Evolutionary conservation across 768 basidiomycete genomes (phyloP), one percentile per base, ranked within the genome.

Genomic region (Suillus brevipes): DNA sequence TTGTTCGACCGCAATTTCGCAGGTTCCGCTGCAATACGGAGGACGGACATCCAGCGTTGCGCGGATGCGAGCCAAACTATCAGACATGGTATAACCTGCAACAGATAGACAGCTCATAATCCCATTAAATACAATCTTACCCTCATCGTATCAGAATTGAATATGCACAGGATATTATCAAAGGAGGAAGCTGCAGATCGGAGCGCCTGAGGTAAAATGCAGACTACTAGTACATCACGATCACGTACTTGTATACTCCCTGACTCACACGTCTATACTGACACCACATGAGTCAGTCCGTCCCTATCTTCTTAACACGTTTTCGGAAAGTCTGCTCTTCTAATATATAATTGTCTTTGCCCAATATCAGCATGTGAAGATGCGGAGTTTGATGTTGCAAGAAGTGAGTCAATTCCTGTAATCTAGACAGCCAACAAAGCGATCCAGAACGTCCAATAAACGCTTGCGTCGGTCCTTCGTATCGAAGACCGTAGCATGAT

Each of bases 401-500:
- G 36, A 63, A 38, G 16, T 61, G 57, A 23, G 53, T 63, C 53
- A 63, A 34, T 63, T 63, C 40, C 40, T 64, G 10, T 37, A 34
- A 36, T 64, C 62, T 36, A 28, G 31, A 18, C 37, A 3, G 3
- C 57, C 23, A 8, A 79, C 65, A 36, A 83, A 81, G 63, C 73
- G 64, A 25, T 64, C 53, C 55, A 83, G 43, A 36, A 79, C 73
- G 10, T 66, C 63, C 16, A 80, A 64, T 66, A 83, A 45, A 23
- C 73, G 70, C 40, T 65, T 55, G 53, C 82, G 62, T 36, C 66
- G 63, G 43, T 64, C n/a, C 43, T 49, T 61, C 28, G 68, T 67
- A 61, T 83, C 73, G 34, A 83, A 79, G 2, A 84, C 72, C 67
- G 75, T 75, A 63, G 81, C 73, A 45, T 84, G 82, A 61, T 83